These are phyloP conservation scores for Beta vulgaris DNA, from an alignment of 148 eudicot species.

Conservation along the genomic window DNA sequence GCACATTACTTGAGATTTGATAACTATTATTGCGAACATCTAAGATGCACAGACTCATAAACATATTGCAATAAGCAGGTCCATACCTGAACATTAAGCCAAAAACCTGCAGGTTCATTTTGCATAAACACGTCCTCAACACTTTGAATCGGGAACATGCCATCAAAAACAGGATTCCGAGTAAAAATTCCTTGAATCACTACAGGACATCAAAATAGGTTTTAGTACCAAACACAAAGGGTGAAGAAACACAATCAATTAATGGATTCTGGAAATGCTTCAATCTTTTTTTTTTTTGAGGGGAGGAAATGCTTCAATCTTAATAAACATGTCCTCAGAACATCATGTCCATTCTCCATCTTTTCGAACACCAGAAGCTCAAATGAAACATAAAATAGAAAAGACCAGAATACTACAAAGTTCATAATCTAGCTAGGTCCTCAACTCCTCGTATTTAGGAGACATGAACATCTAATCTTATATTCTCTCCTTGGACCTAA, in stretches of 20 bases:
- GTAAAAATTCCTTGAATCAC: constrained; percentile 55
- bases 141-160: constrained; percentile 40
- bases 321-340: background rate
- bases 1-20: background rate
- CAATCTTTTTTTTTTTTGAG: too few species aligned
- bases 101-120: constrained; percentile 46
- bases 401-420: background rate
- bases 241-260: background rate
- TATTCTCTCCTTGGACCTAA: too few species aligned
- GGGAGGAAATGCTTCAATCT: too few species aligned
- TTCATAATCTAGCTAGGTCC: background rate
- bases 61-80: background rate
- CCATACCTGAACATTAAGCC: constrained; percentile 86
- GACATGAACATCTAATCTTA: too few species aligned
- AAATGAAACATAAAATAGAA: background rate
- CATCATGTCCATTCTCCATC: background rate
- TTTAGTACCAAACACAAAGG: background rate
- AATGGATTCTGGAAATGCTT: background rate
- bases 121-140: constrained; percentile 43
- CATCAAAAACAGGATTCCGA: constrained; percentile 46
- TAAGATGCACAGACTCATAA: background rate
- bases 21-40: background rate
- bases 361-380: background rate
- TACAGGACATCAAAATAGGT: constrained; percentile 33
- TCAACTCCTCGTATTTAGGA: too few species aligned